These are phyloP conservation scores for Tritrichomonas foetus DNA, from an alignment of 208 protist genomes.

Conservation along the genomic window DNA sequence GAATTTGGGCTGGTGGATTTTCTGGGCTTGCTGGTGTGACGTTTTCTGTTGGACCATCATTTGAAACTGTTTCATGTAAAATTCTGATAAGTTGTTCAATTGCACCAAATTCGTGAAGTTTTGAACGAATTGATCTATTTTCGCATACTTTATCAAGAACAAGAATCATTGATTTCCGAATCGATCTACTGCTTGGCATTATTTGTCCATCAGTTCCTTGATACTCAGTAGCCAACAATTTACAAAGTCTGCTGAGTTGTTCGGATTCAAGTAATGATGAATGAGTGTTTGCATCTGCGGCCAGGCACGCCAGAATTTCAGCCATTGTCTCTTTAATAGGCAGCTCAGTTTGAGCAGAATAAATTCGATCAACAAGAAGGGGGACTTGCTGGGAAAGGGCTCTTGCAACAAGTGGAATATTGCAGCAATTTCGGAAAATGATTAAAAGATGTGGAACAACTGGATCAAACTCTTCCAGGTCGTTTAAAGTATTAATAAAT, in stretches of 20 bases:
- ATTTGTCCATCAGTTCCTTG: neutral
- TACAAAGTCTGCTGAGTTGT: neutral
- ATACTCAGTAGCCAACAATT: neutral
- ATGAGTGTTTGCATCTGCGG: neutral
- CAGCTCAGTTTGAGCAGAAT: neutral
- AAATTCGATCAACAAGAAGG: slow-evolving; percentile 20
- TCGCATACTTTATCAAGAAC: neutral
- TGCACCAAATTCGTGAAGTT: slow-evolving; percentile 17
- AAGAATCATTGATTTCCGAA: neutral
- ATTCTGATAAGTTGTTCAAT: neutral
- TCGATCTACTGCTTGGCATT: neutral
- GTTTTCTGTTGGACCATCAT: neutral
- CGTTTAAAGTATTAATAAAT: neutral
- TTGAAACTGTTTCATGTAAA: neutral
- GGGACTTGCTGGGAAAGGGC: neutral
- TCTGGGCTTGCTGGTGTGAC: neutral
- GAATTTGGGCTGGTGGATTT: neutral
- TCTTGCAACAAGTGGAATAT: neutral
- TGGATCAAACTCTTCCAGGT: slow-evolving; percentile 19
- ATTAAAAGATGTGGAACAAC: neutral
- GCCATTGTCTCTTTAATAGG: neutral
- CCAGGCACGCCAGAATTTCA: neutral
- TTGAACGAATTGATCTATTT: neutral
- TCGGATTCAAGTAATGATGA: slow-evolving; percentile 4
- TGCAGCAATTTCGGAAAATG: neutral